phyloP scores from a whole-genome alignment of 768 basidiomycete genomes.

The Cantharellus anzutake region DNA sequence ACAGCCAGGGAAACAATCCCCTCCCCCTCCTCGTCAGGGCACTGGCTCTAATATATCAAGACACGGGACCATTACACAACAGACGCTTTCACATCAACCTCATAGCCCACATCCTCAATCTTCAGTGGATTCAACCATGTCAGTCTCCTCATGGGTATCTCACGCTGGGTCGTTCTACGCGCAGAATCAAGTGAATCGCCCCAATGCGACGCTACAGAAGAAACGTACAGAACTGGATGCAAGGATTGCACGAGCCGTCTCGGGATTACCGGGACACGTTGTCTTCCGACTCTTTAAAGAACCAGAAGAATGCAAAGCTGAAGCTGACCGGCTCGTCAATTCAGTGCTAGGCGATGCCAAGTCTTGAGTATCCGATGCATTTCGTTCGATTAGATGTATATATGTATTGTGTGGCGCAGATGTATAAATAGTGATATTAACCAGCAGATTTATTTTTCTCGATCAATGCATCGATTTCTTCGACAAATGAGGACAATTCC shows the following conservation, averaged over 20 bases:
- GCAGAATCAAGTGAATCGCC: no score
- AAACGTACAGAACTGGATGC: constrained; percentile 17
- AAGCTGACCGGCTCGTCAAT: background rate
- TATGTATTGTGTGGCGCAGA: background rate
- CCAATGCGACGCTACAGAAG: background rate
- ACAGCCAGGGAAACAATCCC: background rate
- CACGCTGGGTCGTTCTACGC: no score
- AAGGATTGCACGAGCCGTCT: constrained; percentile 43
- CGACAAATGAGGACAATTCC: constrained; percentile 8
- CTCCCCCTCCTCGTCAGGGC: background rate
- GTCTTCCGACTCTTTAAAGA: constrained; percentile 45
- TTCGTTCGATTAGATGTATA: no score
- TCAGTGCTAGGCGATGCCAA: no score
- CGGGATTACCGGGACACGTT: constrained; percentile 36
- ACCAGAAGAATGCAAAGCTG: constrained; percentile 39
- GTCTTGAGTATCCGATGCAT: no score
- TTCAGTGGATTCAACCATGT: background rate
- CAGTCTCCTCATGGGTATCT: background rate
- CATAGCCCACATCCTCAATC: background rate
- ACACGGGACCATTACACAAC: background rate
- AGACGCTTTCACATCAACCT: background rate
- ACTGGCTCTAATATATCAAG: background rate
- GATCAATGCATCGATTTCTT: constrained; percentile 8
- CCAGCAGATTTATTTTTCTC: background rate
- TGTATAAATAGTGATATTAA: background rate